phyloP scores from a whole-genome alignment of 176 grass and related monocot species.

The Olyra latifolia region DNA sequence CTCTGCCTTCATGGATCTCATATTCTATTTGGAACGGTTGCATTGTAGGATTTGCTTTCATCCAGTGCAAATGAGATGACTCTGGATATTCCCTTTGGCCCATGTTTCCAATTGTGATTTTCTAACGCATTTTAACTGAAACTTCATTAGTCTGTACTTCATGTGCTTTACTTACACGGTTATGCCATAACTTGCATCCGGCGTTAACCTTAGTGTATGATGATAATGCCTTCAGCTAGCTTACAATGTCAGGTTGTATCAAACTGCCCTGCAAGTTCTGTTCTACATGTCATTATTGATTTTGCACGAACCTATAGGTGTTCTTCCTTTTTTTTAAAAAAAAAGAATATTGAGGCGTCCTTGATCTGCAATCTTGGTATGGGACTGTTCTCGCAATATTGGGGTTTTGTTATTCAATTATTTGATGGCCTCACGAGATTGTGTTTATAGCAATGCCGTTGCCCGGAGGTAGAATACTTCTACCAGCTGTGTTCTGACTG shows the following conservation, averaged over 20 bases:
- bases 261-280: neutral
- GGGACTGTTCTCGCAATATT: neutral
- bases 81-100: neutral
- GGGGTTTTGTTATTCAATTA: too few relatives aligned
- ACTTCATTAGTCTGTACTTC: neutral
- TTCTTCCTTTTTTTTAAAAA: too few relatives aligned
- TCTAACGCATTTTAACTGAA: neutral
- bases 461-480: too few relatives aligned
- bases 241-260: neutral
- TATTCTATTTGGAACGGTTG: neutral
- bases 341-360: neutral
- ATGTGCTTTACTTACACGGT: neutral
- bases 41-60: neutral
- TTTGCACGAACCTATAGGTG: neutral
- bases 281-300: neutral
- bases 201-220: too few relatives aligned
- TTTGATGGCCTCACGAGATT: neutral
- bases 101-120: neutral
- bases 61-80: neutral
- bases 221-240: too few relatives aligned
- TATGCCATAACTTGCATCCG: neutral
- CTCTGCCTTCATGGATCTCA: neutral
- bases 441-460: too few relatives aligned
- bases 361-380: too few relatives aligned
- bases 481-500: too few relatives aligned